phyloP scores from a whole-genome alignment of 2,329 filamentous ascomycete species.

The Alternaria atra region DNA sequence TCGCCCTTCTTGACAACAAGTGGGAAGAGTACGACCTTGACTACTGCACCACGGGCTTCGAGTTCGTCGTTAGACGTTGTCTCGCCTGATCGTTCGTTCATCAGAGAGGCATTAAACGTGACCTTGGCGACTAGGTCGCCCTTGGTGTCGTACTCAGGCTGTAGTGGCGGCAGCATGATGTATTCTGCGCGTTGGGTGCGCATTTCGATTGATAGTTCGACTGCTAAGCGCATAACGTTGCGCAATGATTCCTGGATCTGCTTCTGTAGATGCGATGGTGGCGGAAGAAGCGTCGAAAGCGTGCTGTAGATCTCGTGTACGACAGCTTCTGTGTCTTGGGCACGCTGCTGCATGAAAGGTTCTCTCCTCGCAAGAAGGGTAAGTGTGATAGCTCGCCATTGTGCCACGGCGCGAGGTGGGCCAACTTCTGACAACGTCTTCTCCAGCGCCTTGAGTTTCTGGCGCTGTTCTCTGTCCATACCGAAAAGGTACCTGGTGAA shows the following conservation, averaged over 20 bases:
- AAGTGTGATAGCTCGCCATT: constrained; percentile 95
- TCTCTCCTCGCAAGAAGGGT: constrained; percentile 84
- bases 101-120: constrained; percentile 88
- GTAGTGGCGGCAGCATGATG: constrained; percentile 95
- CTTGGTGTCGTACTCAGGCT: constrained; percentile 93
- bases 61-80: constrained; percentile 79
- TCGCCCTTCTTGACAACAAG: constrained; percentile 96
- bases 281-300: constrained; percentile 83
- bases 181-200: constrained; percentile 96
- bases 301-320: constrained; percentile 89
- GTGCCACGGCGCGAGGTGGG: constrained; percentile 85
- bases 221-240: constrained; percentile 87
- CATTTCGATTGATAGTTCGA: constrained; percentile 94
- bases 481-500: constrained; percentile 98
- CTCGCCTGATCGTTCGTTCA: constrained; percentile 88
- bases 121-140: constrained; percentile 90
- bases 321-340: constrained; percentile 94
- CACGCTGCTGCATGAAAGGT: constrained; percentile 82
- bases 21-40: constrained; percentile 93
- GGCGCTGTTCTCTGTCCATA: constrained; percentile 96
- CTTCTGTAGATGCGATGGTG: constrained; percentile 79
- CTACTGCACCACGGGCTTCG: constrained; percentile 76
- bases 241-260: constrained; percentile 86
- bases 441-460: constrained; percentile 96
- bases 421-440: constrained; percentile 88